A percentile compares a stretch with the other conserved stretches of the same genome.
phyloP scores from a whole-genome alignment of 2,329 filamentous ascomycete genomes.

The Nannizziopsis barbatae region DNA sequence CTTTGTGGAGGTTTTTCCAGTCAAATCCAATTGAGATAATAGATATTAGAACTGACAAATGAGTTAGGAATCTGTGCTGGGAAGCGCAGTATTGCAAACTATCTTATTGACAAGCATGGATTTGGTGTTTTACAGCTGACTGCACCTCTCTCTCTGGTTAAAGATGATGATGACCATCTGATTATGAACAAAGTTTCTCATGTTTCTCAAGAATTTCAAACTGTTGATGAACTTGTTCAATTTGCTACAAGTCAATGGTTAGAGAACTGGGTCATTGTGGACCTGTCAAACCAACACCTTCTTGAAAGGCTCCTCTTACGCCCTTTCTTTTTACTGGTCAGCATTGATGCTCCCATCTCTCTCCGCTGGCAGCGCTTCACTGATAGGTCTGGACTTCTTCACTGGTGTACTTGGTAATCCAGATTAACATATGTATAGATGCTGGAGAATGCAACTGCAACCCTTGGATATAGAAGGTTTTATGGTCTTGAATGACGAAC shows the following conservation, averaged over 20 bases:
- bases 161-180: constrained; percentile 7
- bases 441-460: constrained; percentile 37
- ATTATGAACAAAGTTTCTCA: constrained; percentile 2
- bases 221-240: constrained; percentile 59
- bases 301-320: constrained; percentile 66
- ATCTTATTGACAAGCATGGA: constrained; percentile 70
- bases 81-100: constrained; percentile 79
- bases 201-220: constrained; percentile 41
- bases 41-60: constrained; percentile 1
- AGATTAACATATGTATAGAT: constrained; percentile 29
- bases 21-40: neutral
- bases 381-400: constrained; percentile 20
- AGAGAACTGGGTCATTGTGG: constrained; percentile 72
- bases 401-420: neutral
- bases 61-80: constrained; percentile 75
- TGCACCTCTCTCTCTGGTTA: neutral
- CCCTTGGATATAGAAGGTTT: constrained; percentile 49
- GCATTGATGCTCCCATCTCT: constrained; percentile 78
- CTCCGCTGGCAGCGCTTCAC: constrained; percentile 73
- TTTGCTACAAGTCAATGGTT: constrained; percentile 80
- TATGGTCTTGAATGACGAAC: constrained; percentile 54
- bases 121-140: constrained; percentile 63
- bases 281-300: constrained; percentile 60
- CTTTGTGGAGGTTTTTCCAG: constrained; percentile 38
- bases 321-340: constrained; percentile 87